A percentile compares a stretch with the other conserved stretches of the same genome.
Evolutionary conservation across 2,329 filamentous ascomycete genomes (phyloP).

Genomic region (Colletotrichum viniferum): DNA sequence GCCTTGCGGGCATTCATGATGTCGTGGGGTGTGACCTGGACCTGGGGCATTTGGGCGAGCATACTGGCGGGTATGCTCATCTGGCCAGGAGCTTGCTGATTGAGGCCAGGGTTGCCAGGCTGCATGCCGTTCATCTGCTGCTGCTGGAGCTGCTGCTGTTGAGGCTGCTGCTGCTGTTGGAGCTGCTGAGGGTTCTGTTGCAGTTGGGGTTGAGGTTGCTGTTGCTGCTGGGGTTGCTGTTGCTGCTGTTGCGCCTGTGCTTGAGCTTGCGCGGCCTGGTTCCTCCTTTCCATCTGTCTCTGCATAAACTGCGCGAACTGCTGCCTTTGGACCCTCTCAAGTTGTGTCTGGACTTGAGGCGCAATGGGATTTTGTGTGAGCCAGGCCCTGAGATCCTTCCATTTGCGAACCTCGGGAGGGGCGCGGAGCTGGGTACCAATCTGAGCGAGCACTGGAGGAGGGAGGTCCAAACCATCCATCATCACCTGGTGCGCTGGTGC

Average conservation of each 20-base stretch:
- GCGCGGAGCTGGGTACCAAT: conserved; percentile 30
- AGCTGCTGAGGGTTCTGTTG: conserved; percentile 23
- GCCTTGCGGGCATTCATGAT: conserved; percentile 27
- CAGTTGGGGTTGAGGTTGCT: conserved; percentile 24
- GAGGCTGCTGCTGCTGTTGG: conserved; percentile 20
- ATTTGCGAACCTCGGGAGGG: conserved; percentile 51
- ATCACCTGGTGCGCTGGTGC: conserved; percentile 38
- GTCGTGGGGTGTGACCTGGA: conserved; percentile 29
- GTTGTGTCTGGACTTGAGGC: conserved; percentile 33
- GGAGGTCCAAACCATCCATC: conserved; percentile 56
- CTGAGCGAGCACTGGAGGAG: conserved; percentile 35
- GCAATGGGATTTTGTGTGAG: conserved; percentile 40
- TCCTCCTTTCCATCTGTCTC: conserved; percentile 21
- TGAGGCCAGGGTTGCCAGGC: neutral
- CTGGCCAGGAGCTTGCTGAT: conserved; percentile 10
- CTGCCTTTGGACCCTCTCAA: conserved; percentile 38
- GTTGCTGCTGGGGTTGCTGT: conserved; percentile 27
- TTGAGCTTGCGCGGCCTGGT: conserved; percentile 16
- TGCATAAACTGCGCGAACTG: conserved; percentile 39
- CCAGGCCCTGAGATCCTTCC: conserved; percentile 51
- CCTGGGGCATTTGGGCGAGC: conserved; percentile 16
- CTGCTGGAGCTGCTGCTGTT: conserved; percentile 25
- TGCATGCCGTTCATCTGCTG: conserved; percentile 21
- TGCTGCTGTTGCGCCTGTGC: conserved; percentile 26
- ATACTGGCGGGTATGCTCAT: conserved; percentile 24